Evolutionary conservation across 305 asterid genomes (phyloP).

Genomic region (Fraxinus xanthoxyloides): DNA sequence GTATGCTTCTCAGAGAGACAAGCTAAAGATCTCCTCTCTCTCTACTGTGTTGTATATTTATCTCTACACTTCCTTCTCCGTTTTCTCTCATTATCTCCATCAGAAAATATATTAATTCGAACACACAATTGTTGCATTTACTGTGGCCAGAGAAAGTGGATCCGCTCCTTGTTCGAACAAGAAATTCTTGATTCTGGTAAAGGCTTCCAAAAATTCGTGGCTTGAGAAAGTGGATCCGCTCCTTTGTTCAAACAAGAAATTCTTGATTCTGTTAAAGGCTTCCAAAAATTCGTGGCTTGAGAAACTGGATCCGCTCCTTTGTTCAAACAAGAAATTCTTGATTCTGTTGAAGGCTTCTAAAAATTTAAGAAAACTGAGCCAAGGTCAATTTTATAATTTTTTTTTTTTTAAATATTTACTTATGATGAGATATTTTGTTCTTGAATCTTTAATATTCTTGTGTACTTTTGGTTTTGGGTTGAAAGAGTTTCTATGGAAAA

Average conservation of each 20-base stretch:
- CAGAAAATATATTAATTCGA: conserved; percentile 34
- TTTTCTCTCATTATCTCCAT: conserved; percentile 38
- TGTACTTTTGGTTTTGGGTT: background rate
- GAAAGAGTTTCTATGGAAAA: conserved; percentile 3
- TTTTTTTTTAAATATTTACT: background rate
- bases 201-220: background rate
- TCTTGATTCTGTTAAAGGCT: background rate
- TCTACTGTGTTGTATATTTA: conserved; percentile 21
- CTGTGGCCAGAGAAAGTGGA: background rate
- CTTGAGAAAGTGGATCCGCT: background rate
- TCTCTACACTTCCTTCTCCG: background rate
- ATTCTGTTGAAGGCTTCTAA: background rate
- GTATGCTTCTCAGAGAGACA: conserved; percentile 51
- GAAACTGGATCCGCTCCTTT: background rate
- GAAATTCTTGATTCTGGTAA: background rate
- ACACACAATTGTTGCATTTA: conserved; percentile 13
- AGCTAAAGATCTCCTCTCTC: conserved; percentile 49
- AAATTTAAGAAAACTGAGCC: conserved; percentile 12
- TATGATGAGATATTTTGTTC: background rate
- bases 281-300: background rate
- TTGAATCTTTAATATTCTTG: background rate
- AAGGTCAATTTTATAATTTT: conserved; percentile 16
- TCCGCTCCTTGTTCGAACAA: background rate
- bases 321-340: background rate
- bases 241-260: background rate